Conservation (phyloP, 2,329 filamentous ascomycete species). For the Ophiosphaerella herpotricha region DNA sequence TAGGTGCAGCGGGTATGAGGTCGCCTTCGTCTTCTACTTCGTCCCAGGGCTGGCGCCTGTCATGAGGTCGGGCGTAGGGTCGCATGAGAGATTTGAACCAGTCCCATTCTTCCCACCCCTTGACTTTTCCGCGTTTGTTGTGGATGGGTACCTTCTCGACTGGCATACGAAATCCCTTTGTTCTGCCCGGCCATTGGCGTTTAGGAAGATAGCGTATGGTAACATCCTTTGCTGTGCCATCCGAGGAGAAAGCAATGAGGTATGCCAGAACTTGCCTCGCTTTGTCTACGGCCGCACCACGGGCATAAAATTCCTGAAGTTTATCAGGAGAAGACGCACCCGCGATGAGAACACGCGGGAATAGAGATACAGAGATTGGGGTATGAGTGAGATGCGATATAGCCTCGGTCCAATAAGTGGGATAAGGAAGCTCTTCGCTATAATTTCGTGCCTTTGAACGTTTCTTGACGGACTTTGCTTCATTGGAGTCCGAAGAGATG, state of each 20-base stretch:
- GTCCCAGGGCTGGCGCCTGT: conserved; percentile 70
- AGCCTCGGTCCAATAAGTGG: conserved; percentile 92
- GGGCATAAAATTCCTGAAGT: conserved; percentile 76
- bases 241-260: conserved; percentile 77
- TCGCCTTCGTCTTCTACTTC: conserved; percentile 79
- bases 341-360: conserved; percentile 54
- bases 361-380: conserved; percentile 76
- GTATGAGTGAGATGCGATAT: conserved; percentile 80
- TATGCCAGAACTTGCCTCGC: conserved; percentile 91
- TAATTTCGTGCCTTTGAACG: conserved; percentile 56
- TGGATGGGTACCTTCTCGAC: conserved; percentile 81
- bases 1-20: conserved; percentile 71
- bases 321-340: conserved; percentile 72
- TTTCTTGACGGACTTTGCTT: conserved; percentile 55
- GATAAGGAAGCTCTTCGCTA: conserved; percentile 78
- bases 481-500: conserved; percentile 55
- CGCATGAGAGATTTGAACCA: conserved; percentile 86
- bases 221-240: conserved; percentile 92
- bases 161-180: conserved; percentile 80
- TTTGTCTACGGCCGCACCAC: conserved; percentile 81
- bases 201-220: conserved; percentile 88
- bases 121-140: conserved; percentile 76
- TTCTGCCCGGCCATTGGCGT: conserved; percentile 82
- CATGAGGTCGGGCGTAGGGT: conserved; percentile 64
- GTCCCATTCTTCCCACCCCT: conserved; percentile 76